phyloP scores from a whole-genome alignment of 2,329 filamentous ascomycete genomes.

The Teratosphaeria viscida region DNA sequence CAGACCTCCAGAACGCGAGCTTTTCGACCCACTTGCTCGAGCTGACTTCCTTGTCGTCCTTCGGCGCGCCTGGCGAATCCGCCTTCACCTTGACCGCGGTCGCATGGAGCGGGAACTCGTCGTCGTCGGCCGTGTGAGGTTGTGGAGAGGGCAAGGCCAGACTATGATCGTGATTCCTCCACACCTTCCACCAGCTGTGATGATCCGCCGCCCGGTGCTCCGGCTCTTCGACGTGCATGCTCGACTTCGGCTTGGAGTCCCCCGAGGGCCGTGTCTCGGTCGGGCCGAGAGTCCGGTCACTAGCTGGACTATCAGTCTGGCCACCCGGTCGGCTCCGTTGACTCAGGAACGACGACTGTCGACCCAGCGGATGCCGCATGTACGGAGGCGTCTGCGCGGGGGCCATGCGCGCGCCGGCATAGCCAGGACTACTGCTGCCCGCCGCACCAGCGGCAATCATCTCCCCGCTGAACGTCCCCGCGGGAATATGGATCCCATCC shows the following conservation, averaged over 20 bases:
- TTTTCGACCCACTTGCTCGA: conserved; percentile 21
- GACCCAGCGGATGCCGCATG: not conserved
- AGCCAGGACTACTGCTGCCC: not conserved
- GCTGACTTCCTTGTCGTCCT: conserved; percentile 1
- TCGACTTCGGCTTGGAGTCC: conserved; percentile 14
- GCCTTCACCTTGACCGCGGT: not conserved
- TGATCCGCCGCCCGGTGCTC: conserved; percentile 5
- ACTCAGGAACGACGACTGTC: not conserved
- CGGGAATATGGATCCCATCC: not conserved
- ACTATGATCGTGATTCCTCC: conserved; percentile 24
- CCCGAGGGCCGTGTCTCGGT: conserved; percentile 12
- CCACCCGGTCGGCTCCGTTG: not conserved
- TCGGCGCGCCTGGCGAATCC: not conserved
- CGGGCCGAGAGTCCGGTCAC: conserved; percentile 3
- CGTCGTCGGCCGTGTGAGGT: conserved; percentile 27
- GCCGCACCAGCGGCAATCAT: not conserved
- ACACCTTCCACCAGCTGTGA: conserved; percentile 16
- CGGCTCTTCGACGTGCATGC: conserved; percentile 23
- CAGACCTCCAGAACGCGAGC: conserved; percentile 21
- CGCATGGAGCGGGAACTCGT: conserved; percentile 18
- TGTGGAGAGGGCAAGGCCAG: conserved; percentile 35
- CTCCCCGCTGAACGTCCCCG: not conserved
- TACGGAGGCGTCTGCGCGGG: not conserved
- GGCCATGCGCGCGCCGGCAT: not conserved
- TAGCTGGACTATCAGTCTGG: conserved; percentile 1